Evolutionary conservation across 2,329 filamentous ascomycete species (phyloP), one percentile per base, ranked within the genome.

Genomic region (Claviceps humidiphila): DNA sequence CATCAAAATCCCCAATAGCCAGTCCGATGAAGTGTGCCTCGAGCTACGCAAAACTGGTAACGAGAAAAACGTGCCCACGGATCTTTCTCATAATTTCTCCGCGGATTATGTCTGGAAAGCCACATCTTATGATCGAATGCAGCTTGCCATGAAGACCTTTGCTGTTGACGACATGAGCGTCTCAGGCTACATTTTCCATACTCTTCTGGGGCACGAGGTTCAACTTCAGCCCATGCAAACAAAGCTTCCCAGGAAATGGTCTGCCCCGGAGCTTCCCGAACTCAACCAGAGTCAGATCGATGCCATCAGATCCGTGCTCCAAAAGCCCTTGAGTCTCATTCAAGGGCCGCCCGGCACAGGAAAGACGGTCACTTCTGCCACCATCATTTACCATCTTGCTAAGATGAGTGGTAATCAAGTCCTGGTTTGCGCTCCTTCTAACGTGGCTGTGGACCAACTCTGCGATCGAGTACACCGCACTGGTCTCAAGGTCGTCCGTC

Each of bases 71-170:
- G 88, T 97, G 1, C 93, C 93, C 0, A 95, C 89, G 0, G 91
- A 98, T 63, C 93, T 91, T 68, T 95, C 91, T 0, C 89, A 95
- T 70, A 95, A 96, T 68, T 98, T 98, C 70, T 95, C 89, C 16
- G 93, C 91, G 58, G 93, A 98, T 67, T 98, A 98, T 64, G 93
- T 98, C 52, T 98, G 93, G 93, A 98, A 98, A 67, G 93, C 94
- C 14, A 98, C 94, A 0, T 97, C 91, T 0, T 98, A 98, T 66
- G 93, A 98, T 64, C 90, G 93, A 57, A 98, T 98, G 93, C 93
- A 98, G 68, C 82, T 90, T 58, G 94, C 93, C 51, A 97, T 98
- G 91, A 97, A 96, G 76, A 97, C 89, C 0, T 98, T 98, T 65
- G 93, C 93, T 5, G 83, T 97, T 45, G 91, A 98, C 60, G 93